phyloP scores from a whole-genome alignment of 176 grass and related monocot genomes.

The Avena sativa region DNA sequence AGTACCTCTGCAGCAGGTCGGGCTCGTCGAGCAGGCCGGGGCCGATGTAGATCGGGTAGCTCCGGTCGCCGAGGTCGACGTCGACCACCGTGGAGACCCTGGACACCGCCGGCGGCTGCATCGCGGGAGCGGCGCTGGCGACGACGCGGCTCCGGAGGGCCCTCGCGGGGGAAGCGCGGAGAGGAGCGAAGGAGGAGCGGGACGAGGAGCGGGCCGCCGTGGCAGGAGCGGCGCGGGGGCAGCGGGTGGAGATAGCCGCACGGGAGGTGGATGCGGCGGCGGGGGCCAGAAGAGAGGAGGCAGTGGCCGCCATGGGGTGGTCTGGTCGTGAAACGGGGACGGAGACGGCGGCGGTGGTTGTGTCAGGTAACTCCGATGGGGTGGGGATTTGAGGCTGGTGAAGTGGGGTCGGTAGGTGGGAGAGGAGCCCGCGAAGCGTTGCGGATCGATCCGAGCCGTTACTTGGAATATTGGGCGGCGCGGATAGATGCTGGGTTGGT shows the following conservation, averaged over 20 bases:
- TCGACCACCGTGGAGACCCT: slow-evolving; percentile 80
- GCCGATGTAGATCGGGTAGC: slow-evolving; percentile 98
- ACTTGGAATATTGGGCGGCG: not conserved
- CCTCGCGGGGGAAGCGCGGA: slow-evolving; percentile 30
- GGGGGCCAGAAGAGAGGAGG: slow-evolving; percentile 40
- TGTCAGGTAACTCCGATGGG: not conserved
- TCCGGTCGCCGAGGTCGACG: slow-evolving; percentile 90
- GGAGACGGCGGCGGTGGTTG: slow-evolving; percentile 11
- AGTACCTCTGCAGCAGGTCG: slow-evolving; percentile 89
- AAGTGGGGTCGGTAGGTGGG: slow-evolving; percentile 54
- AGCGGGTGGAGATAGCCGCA: slow-evolving; percentile 30
- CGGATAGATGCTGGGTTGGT: slow-evolving; percentile 30
- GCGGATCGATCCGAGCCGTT: not conserved
- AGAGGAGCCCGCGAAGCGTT: not conserved
- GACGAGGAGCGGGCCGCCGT: slow-evolving; percentile 16
- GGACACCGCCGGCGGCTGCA: slow-evolving; percentile 61
- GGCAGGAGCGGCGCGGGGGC: slow-evolving; percentile 4
- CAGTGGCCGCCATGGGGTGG: slow-evolving; percentile 41
- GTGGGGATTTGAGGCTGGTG: slow-evolving; percentile 52
- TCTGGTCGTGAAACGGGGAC: not conserved
- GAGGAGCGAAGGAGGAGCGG: slow-evolving; percentile 2
- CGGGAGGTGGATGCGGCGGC: slow-evolving; percentile 34
- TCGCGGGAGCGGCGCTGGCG: slow-evolving; percentile 55
- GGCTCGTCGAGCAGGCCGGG: slow-evolving; percentile 81
- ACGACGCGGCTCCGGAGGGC: slow-evolving; percentile 38